Base-by-base conservation (phyloP, 805 yeast species). In the Dipodascus geniculatus region DNA sequence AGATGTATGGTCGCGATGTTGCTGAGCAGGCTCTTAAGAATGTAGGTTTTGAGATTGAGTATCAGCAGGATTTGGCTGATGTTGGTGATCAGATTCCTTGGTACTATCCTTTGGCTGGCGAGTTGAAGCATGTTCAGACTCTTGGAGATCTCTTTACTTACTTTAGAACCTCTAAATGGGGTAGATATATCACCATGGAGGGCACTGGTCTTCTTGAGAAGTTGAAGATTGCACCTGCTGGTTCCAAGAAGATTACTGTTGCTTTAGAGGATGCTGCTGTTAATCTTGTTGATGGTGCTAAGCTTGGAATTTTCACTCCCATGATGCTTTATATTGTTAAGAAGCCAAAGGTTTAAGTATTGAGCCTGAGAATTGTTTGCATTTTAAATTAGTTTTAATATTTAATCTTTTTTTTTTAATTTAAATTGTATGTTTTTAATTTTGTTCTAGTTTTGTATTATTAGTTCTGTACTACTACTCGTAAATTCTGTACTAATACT, bases 261-360 rank as follows among this genome's bases (percentile, higher is more conserved):
- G 98, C 98, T 28, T 79, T 93, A 61, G 99, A 93, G 74, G 93
- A 90, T 68, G 99, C 99, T 57, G 98, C 98, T 54, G 83, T 91
- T 56, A 90, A 89, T 70, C 79, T 93, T 65, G 96, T 90, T 55
- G 86, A 82, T 54, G 99, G 99, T 71, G 99, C 96, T 69, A 78
- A 77, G 71, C 77, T 84, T 70, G 83, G 85, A 64, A 76, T 93
- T 60, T 93, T 93, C 75, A 91, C 98, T 44, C 99, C 99, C 65
- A 93, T 93, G 99, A 86, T 88, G 93, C 77, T 93, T 68, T 91
- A 82, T 68, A 80, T 93, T 60, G 89, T 80, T 62, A 84, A 80
- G 74, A 91, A 91, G 74, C n/a, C n/a, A n/a, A n/a, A n/a, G n/a
- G n/a, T n/a, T n/a, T n/a, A n/a, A n/a, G n/a, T n/a, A n/a, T n/a